These are phyloP conservation scores for Phytophthora constricta DNA, from an alignment of 352 stramenopile genomes.

Conservation along the genomic window DNA sequence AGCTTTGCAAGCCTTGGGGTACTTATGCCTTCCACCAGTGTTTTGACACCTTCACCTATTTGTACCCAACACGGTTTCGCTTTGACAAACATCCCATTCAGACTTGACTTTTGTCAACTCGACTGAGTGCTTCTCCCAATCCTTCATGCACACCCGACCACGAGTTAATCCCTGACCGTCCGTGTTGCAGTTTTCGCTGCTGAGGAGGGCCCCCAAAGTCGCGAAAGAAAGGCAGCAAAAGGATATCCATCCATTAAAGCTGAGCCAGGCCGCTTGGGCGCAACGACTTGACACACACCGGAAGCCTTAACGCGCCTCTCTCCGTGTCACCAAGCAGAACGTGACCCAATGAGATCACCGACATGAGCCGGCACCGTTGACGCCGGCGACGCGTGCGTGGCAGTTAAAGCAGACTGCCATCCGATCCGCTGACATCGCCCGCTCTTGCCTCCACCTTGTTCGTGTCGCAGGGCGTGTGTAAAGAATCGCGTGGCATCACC, in stretches of 20 bases:
- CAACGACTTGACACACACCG: background rate
- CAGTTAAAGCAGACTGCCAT: background rate
- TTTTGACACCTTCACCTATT: too few species aligned
- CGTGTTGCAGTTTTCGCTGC: too few species aligned
- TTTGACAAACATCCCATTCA: too few species aligned
- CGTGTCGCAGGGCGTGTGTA: background rate
- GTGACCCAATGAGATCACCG: slow-evolving; percentile 4
- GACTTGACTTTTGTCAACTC: too few species aligned
- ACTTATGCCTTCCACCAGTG: too few species aligned
- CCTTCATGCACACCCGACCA: too few species aligned
- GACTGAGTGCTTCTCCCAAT: too few species aligned
- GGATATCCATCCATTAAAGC: background rate
- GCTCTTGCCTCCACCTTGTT: background rate
- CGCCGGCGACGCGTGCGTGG: background rate
- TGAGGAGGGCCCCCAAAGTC: too few species aligned
- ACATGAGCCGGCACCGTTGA: background rate
- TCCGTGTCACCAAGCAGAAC: background rate
- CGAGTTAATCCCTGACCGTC: background rate
- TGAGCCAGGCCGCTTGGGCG: background rate
- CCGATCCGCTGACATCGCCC: background rate
- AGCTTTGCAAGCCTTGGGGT: too few species aligned
- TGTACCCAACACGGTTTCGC: too few species aligned
- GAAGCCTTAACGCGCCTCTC: background rate
- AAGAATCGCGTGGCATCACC: background rate
- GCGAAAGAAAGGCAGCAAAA: background rate